These are phyloP conservation scores for Xylaria bambusicola DNA, from an alignment of 495 filamentous ascomycete species.

Conservation along the genomic window DNA sequence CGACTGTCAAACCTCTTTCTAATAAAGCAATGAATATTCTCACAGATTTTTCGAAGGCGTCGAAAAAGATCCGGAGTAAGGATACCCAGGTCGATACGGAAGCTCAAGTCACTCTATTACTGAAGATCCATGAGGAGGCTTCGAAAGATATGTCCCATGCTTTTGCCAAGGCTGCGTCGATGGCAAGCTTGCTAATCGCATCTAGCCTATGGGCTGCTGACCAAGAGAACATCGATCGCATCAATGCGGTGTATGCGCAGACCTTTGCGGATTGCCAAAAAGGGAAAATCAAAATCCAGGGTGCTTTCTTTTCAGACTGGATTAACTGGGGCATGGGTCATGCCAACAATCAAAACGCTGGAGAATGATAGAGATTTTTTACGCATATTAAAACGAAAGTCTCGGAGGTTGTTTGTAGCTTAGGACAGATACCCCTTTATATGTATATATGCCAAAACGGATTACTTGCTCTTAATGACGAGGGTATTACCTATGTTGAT, in stretches of 20 bases:
- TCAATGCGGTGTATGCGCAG: constrained; percentile 44
- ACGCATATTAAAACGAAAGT: neutral
- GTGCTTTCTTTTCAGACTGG: constrained; percentile 54
- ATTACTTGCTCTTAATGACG: too few species aligned
- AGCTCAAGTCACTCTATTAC: constrained; percentile 59
- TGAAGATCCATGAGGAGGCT: constrained; percentile 71
- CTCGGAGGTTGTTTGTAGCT: neutral
- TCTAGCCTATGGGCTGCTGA: constrained; percentile 41
- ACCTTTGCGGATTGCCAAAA: constrained; percentile 47
- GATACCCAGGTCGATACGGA: constrained; percentile 36
- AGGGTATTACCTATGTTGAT: too few species aligned
- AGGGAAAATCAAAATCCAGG: constrained; percentile 50
- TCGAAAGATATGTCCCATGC: constrained; percentile 55
- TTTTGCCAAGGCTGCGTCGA: constrained; percentile 51
- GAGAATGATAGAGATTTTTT: constrained; percentile 3
- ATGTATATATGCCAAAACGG: too few species aligned
- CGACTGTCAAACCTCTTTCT: constrained; percentile 69
- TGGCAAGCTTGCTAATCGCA: constrained; percentile 51
- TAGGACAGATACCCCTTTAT: too few species aligned
- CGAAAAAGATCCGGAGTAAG: constrained; percentile 55
- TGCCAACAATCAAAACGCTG: constrained; percentile 28
- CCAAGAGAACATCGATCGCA: constrained; percentile 31
- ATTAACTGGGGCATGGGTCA: constrained; percentile 60
- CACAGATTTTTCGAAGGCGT: constrained; percentile 66
- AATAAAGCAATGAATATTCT: constrained; percentile 72